Conservation (phyloP, 164 flowering plant genomes). For the Vitis rotundifolia region DNA sequence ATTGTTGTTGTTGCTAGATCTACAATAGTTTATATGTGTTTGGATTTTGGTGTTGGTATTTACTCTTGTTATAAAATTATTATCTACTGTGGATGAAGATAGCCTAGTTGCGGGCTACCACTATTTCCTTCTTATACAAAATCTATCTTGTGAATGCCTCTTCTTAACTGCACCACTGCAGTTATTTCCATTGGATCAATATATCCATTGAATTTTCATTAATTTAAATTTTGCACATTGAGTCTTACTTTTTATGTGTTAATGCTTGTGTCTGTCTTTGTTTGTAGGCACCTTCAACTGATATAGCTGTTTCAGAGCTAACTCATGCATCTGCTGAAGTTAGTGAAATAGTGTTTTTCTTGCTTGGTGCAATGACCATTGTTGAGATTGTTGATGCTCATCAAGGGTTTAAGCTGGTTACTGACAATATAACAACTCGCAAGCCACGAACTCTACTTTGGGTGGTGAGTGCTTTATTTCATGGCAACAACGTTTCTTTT, state of each 20-base stretch:
- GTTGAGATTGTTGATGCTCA: conserved; percentile 99
- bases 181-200: too few species aligned
- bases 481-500: neutral
- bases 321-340: conserved; percentile 92
- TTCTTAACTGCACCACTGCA: too few species aligned
- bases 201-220: too few species aligned
- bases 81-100: too few species aligned
- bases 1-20: too few species aligned
- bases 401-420: conserved; percentile 96
- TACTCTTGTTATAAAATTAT: too few species aligned
- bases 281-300: conserved; percentile 90
- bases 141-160: too few species aligned
- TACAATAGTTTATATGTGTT: too few species aligned
- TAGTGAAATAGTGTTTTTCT: conserved; percentile 93
- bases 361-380: conserved; percentile 99
- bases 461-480: conserved; percentile 72
- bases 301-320: conserved; percentile 82
- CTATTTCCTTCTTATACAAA: too few species aligned
- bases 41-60: too few species aligned
- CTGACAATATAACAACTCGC: conserved; percentile 95
- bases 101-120: too few species aligned
- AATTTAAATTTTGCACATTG: neutral
- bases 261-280: neutral
- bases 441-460: conserved; percentile 88
- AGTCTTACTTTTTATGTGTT: neutral